These are phyloP conservation scores for Paramecium octaurelia DNA, from an alignment of 73 alveolate genomes.

Conservation along the genomic window DNA sequence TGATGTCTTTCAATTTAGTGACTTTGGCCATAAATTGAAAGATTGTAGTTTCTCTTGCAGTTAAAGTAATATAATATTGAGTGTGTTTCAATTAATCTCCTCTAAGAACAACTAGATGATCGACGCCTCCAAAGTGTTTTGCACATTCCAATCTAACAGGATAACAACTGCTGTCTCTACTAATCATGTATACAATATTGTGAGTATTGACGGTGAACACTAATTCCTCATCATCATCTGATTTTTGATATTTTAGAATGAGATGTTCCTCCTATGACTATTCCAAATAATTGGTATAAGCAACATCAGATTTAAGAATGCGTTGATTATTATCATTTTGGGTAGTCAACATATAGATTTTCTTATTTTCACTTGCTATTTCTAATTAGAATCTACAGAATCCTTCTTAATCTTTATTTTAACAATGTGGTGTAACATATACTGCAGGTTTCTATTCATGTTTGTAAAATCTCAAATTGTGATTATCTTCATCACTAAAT, in stretches of 20 bases:
- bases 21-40: background rate
- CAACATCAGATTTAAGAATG: background rate
- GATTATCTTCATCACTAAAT: background rate
- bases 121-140: background rate
- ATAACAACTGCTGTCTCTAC: background rate
- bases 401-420: background rate
- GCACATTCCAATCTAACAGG: constrained; percentile 33
- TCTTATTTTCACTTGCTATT: background rate
- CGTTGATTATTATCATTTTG: background rate
- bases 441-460: background rate
- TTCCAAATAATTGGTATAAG: background rate
- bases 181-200: background rate
- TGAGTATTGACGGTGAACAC: background rate
- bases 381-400: background rate
- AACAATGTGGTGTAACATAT: background rate
- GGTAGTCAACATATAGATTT: background rate
- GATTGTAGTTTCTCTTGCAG: background rate
- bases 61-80: background rate
- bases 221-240: background rate
- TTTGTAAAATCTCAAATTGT: background rate
- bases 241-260: background rate
- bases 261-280: background rate
- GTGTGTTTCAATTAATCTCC: background rate
- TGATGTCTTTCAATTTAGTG: background rate
- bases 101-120: background rate